A percentile compares a stretch with the other conserved stretches of the same genome.
phyloP scores from a whole-genome alignment of 257 asterid genomes.

The Rauvolfia tetraphylla region DNA sequence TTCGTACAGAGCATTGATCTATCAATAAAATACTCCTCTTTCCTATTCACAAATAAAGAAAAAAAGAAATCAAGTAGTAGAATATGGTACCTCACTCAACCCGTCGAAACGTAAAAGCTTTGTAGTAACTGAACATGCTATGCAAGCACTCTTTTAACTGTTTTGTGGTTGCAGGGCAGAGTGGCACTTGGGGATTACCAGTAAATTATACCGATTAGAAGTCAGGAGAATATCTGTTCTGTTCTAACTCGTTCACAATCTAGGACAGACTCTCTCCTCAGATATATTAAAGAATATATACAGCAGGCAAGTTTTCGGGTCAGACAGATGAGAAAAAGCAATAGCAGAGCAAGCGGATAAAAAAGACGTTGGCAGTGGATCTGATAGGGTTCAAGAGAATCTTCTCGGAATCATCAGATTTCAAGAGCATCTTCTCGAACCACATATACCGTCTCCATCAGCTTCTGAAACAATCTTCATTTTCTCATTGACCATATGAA shows the following conservation, averaged over 20 bases:
- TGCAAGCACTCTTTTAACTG: background rate
- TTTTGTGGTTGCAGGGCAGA: too few species aligned
- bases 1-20: too few species aligned
- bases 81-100: too few species aligned
- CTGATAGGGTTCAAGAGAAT: background rate
- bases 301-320: background rate
- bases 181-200: too few species aligned
- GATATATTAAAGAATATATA: slow-evolving; percentile 2
- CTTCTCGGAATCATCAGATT: background rate
- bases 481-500: background rate
- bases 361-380: background rate
- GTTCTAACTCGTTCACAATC: background rate
- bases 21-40: too few species aligned
- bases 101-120: too few species aligned
- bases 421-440: background rate
- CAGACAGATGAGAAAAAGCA: background rate
- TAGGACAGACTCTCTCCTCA: background rate
- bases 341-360: background rate
- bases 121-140: background rate
- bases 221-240: background rate
- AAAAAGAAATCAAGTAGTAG: too few species aligned
- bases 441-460: background rate
- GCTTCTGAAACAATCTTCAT: background rate
- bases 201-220: background rate
- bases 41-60: too few species aligned